Conservation (phyloP, 2,329 filamentous ascomycete species). For the Pseudodiploospora longispora region DNA sequence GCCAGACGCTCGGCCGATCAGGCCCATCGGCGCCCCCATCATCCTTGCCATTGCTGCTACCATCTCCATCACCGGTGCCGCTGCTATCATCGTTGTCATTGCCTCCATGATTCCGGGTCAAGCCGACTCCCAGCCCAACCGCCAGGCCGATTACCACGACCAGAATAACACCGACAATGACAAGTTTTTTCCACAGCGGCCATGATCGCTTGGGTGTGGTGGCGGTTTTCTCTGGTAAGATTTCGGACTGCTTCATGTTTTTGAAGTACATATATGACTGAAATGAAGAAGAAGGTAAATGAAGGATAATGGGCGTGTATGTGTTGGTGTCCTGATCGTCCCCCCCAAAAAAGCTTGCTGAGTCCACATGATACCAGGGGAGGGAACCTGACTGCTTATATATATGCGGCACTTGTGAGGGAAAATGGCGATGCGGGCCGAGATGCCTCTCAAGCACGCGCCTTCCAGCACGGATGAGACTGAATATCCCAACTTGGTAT, state of each 20-base stretch:
- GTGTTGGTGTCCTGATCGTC: too few species aligned
- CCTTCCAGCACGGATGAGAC: too few species aligned
- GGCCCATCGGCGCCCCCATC: conserved; percentile 13
- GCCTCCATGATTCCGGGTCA: conserved; percentile 24
- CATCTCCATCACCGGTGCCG: conserved; percentile 15
- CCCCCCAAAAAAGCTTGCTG: too few species aligned
- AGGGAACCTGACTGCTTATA: too few species aligned
- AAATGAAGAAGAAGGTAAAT: too few species aligned
- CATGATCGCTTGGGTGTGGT: conserved; percentile 7
- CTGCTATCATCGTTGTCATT: conserved; percentile 9
- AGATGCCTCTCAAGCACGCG: too few species aligned
- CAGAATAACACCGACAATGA: conserved; percentile 16
- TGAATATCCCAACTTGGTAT: too few species aligned
- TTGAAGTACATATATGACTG: too few species aligned
- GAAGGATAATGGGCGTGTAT: too few species aligned
- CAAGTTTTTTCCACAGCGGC: conserved; percentile 24
- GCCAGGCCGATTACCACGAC: conserved; percentile 33
- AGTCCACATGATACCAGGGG: too few species aligned
- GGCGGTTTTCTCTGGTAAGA: background rate
- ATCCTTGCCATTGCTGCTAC: conserved; percentile 5
- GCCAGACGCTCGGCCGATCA: conserved; percentile 34
- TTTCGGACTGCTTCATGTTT: background rate
- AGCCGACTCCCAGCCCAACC: conserved; percentile 49
- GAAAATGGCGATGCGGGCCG: too few species aligned
- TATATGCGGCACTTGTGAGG: too few species aligned